phyloP scores from a whole-genome alignment of 306 rosid genomes.

The Hylodesmum podocarpum region DNA sequence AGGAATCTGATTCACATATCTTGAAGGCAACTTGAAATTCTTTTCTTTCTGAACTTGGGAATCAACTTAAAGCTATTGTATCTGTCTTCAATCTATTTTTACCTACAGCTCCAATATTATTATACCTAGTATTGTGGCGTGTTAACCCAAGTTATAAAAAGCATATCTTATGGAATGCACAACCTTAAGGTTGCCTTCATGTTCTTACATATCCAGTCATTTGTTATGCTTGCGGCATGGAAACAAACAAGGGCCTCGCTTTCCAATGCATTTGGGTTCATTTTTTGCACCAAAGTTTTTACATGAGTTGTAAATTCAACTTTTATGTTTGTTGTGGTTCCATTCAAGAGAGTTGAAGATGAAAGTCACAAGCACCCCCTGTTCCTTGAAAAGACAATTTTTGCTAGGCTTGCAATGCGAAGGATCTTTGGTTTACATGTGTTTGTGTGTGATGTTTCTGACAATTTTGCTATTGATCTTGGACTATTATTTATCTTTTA shows the following conservation, averaged over 20 bases:
- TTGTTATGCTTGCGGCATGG: slow-evolving; percentile 5
- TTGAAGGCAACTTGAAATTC: too few relatives aligned
- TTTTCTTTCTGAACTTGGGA: too few relatives aligned
- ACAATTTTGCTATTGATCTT: slow-evolving; percentile 23
- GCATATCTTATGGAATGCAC: too few relatives aligned
- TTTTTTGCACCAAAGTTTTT: background rate
- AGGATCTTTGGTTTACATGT: background rate
- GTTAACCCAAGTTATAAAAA: too few relatives aligned
- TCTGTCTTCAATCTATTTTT: too few relatives aligned
- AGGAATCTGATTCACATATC: too few relatives aligned
- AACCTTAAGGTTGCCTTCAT: too few relatives aligned
- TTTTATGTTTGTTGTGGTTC: background rate
- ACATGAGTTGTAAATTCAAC: background rate
- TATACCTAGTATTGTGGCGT: too few relatives aligned
- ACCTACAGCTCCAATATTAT: too few relatives aligned
- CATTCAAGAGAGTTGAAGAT: background rate
- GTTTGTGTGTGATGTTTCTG: slow-evolving; percentile 23
- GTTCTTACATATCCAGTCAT: too few relatives aligned
- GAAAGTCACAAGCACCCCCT: background rate
- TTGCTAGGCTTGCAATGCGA: background rate
- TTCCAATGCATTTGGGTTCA: background rate
- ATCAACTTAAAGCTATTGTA: too few relatives aligned
- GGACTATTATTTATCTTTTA: too few relatives aligned
- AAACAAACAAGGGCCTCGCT: background rate
- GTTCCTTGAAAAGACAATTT: background rate